Evolutionary conservation across 352 stramenopile species (phyloP).

Genomic region (Pythium guiyangense): DNA sequence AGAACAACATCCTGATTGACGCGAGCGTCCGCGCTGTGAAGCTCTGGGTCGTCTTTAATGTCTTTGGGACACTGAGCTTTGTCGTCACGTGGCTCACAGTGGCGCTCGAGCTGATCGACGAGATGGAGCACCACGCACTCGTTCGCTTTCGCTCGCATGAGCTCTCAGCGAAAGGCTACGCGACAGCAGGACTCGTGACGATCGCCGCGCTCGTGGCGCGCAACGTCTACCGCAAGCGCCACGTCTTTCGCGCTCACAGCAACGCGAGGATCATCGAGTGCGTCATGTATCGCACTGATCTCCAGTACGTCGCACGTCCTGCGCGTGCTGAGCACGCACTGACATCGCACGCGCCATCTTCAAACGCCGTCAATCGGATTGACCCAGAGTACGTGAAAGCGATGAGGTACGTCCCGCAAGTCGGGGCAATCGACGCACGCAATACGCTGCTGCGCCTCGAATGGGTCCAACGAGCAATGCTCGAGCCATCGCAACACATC

Average conservation of each 20-base stretch:
- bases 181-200: slow-evolving; percentile 8
- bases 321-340: background rate
- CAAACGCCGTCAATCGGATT: background rate
- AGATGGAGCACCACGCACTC: slow-evolving; percentile 1
- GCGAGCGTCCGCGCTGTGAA: slow-evolving; percentile 11
- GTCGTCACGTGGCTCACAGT: slow-evolving; percentile 1
- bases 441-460: slow-evolving; percentile 4
- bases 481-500: background rate
- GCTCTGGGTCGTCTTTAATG: slow-evolving; percentile 7
- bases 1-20: slow-evolving; percentile 15
- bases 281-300: slow-evolving; percentile 8
- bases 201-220: slow-evolving; percentile 10
- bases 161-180: slow-evolving; percentile 6
- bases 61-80: slow-evolving; percentile 1
- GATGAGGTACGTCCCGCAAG: slow-evolving; percentile 4
- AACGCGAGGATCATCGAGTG: slow-evolving; percentile 6
- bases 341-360: too few species aligned
- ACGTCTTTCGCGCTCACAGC: background rate
- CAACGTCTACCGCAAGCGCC: slow-evolving; percentile 12
- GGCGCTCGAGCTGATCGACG: slow-evolving; percentile 1
- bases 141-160: slow-evolving; percentile 1
- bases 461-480: background rate
- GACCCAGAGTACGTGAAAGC: slow-evolving; percentile 7
- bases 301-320: background rate
- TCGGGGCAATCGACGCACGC: slow-evolving; percentile 3